phyloP scores from a whole-genome alignment of 2,329 filamentous ascomycete genomes.

The Penicillium polonicum region DNA sequence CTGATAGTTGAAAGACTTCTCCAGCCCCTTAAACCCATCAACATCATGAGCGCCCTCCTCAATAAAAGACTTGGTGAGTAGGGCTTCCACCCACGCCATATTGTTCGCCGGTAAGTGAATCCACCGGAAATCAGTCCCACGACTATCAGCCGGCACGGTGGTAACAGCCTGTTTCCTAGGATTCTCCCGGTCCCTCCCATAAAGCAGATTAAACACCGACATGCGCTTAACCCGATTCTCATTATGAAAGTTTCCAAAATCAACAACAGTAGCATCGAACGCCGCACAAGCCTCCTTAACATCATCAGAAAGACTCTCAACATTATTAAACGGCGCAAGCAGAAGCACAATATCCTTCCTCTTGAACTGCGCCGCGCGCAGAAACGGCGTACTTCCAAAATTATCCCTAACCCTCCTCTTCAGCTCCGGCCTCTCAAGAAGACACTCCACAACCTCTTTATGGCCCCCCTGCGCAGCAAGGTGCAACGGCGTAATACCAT shows the following conservation, averaged over 20 bases:
- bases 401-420: conserved; percentile 38
- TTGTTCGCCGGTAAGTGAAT: conserved; percentile 57
- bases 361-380: conserved; percentile 43
- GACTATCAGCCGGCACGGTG: conserved; percentile 48
- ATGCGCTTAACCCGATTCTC: conserved; percentile 48
- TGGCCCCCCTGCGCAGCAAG: conserved; percentile 43
- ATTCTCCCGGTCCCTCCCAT: conserved; percentile 50
- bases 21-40: conserved; percentile 62
- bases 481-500: conserved; percentile 42
- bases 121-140: conserved; percentile 53
- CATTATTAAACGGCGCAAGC: conserved; percentile 40
- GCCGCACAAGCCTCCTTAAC: conserved; percentile 48
- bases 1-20: conserved; percentile 61
- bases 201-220: conserved; percentile 54
- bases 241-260: conserved; percentile 50
- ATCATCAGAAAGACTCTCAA: conserved; percentile 36
- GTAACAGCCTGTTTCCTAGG: conserved; percentile 48
- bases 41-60: conserved; percentile 63
- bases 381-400: conserved; percentile 43
- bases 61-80: conserved; percentile 64
- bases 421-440: conserved; percentile 34
- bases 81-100: conserved; percentile 60
- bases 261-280: conserved; percentile 55
- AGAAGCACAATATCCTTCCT: conserved; percentile 38
- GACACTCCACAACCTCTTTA: conserved; percentile 36